These are phyloP conservation scores for Nymphaea colorata DNA, from an alignment of 164 flowering plant species.

Conservation along the genomic window DNA sequence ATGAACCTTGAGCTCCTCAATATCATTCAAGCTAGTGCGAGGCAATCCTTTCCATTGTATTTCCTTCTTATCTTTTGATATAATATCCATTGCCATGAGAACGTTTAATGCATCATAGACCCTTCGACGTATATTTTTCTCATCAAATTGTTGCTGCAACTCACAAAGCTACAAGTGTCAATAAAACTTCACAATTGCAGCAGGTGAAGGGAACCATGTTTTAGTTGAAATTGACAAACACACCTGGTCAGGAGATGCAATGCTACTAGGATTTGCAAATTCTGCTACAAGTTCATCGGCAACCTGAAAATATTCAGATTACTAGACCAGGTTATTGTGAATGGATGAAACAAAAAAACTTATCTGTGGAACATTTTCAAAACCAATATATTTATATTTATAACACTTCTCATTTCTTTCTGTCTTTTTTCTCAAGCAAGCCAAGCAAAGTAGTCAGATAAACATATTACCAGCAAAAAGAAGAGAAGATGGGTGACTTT, in stretches of 20 bases:
- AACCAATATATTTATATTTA: no score
- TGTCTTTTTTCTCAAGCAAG: neutral
- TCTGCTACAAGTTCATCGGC: constrained; percentile 34
- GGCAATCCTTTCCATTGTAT: constrained; percentile 85
- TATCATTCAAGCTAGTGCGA: constrained; percentile 49
- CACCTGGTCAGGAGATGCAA: constrained; percentile 27
- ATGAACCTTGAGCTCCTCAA: constrained; percentile 65
- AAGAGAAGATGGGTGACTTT: no score
- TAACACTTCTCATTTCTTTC: neutral
- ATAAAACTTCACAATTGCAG: neutral
- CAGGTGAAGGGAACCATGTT: neutral
- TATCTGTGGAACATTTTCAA: no score
- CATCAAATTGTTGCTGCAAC: constrained; percentile 69
- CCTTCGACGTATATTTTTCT: constrained; percentile 72
- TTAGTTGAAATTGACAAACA: neutral
- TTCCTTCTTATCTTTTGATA: constrained; percentile 77
- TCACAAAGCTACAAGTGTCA: neutral
- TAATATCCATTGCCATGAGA: constrained; percentile 88
- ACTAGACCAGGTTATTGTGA: no score
- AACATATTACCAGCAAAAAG: no score
- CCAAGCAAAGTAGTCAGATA: neutral
- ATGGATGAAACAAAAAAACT: no score
- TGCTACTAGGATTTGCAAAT: constrained; percentile 21
- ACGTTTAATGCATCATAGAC: constrained; percentile 85
- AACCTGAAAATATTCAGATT: constrained; percentile 16